A percentile compares a stretch with the other conserved stretches of the same genome.
These are phyloP conservation scores for Nothomitra cinnamomea DNA, from an alignment of 2,329 filamentous ascomycete species.

Conservation along the genomic window DNA sequence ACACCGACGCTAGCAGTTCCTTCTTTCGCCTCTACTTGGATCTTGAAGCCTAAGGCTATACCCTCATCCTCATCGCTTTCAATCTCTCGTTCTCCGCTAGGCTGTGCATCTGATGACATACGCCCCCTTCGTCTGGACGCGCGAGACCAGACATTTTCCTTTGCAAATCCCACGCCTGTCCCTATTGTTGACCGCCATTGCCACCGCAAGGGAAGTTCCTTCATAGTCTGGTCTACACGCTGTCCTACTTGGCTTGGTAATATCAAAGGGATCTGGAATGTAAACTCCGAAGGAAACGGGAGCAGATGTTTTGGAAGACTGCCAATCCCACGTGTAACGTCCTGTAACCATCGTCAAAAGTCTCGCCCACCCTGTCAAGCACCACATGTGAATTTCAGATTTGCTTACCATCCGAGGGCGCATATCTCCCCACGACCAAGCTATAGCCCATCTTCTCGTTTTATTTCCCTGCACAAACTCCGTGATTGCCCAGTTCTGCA, in stretches of 20 bases:
- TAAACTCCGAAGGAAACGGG: conserved; percentile 34
- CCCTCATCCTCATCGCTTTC: conserved; percentile 11
- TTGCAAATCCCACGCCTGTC: conserved; percentile 43
- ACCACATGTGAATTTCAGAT: background rate
- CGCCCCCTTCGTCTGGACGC: conserved; percentile 47
- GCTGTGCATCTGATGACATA: conserved; percentile 6
- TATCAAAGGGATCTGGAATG: conserved; percentile 24
- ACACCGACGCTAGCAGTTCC: conserved; percentile 29
- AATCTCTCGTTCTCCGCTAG: background rate
- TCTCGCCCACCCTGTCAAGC: too few species aligned
- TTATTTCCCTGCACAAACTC: conserved; percentile 61
- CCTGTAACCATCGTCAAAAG: conserved; percentile 7
- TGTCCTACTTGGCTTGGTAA: conserved; percentile 14
- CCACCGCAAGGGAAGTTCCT: conserved; percentile 45
- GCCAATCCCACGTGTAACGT: conserved; percentile 25
- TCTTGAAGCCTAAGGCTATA: conserved; percentile 24
- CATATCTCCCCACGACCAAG: conserved; percentile 61
- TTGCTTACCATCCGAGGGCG: conserved; percentile 38
- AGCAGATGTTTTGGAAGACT: conserved; percentile 32
- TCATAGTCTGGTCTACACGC: conserved; percentile 31
- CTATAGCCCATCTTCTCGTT: conserved; percentile 75
- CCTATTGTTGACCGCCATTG: conserved; percentile 37
- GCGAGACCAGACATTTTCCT: conserved; percentile 64
- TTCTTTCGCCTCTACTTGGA: conserved; percentile 11
- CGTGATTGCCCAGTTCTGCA: conserved; percentile 69